Evolutionary conservation across 148 eudicot species (phyloP).

Genomic region (Fagopyrum tataricum): DNA sequence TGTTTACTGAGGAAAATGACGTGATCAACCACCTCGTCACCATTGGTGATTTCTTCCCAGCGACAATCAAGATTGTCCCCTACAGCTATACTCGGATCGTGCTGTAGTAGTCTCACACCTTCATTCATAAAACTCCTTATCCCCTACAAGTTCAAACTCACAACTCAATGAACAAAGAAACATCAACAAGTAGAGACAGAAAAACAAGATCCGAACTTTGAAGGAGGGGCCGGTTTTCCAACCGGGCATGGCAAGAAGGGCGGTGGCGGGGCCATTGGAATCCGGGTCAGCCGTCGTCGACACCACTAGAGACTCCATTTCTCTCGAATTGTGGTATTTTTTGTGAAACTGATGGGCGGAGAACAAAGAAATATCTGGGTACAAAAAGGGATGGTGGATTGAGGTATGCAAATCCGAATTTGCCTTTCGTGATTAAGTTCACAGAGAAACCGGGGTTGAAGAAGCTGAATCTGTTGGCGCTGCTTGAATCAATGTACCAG

Average conservation of each 20-base stretch:
- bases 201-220: constrained; percentile 23
- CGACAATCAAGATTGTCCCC: constrained; percentile 59
- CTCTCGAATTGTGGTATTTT: not conserved
- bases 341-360: not conserved
- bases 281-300: constrained; percentile 70
- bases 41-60: constrained; percentile 47
- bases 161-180: not conserved
- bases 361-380: not conserved
- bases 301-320: constrained; percentile 63
- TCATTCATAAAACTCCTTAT: constrained; percentile 42
- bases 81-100: constrained; percentile 42
- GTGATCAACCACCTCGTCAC: constrained; percentile 52
- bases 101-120: constrained; percentile 52
- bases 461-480: not conserved
- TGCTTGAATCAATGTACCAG: not conserved
- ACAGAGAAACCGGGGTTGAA: not conserved
- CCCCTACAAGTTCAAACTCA: constrained; percentile 22
- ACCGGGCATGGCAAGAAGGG: constrained; percentile 55
- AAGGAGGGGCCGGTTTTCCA: constrained; percentile 60
- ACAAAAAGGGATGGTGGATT: not conserved
- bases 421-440: not conserved
- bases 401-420: not conserved
- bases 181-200: not conserved
- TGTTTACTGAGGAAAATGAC: constrained; percentile 62
- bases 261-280: constrained; percentile 50